phyloP scores from a whole-genome alignment of 2,329 filamentous ascomycete genomes.

The Lecanosticta acicola region DNA sequence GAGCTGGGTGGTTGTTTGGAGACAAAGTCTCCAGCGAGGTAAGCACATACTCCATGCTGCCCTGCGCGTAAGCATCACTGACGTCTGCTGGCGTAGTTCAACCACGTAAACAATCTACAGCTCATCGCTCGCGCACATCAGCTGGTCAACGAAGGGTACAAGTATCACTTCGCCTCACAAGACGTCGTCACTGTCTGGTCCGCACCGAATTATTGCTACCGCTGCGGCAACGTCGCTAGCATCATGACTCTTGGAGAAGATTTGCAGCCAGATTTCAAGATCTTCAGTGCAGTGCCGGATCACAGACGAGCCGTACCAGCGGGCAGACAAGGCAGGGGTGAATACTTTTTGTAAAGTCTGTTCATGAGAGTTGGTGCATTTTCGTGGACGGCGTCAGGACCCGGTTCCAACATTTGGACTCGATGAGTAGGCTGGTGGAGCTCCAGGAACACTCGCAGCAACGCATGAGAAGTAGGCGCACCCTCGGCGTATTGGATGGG shows the following conservation, averaged over 20 bases:
- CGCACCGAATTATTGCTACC: slow-evolving; percentile 53
- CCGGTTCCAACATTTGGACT: too few species aligned
- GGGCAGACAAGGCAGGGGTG: slow-evolving; percentile 46
- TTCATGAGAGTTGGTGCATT: not conserved
- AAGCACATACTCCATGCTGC: slow-evolving; percentile 9
- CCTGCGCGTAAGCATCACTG: slow-evolving; percentile 5
- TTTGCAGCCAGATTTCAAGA: slow-evolving; percentile 84
- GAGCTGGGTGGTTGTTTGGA: slow-evolving; percentile 63
- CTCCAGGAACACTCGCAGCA: too few species aligned
- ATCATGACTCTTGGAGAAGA: slow-evolving; percentile 89
- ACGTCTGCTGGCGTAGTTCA: slow-evolving; percentile 47
- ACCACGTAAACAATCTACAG: slow-evolving; percentile 67
- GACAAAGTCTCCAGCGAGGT: slow-evolving; percentile 66
- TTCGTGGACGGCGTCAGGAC: not conserved
- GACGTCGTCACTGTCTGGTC: slow-evolving; percentile 80
- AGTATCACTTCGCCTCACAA: slow-evolving; percentile 92
- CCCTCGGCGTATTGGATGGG: too few species aligned
- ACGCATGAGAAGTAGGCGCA: too few species aligned
- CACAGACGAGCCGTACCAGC: slow-evolving; percentile 74
- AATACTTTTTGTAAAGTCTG: slow-evolving; percentile 46
- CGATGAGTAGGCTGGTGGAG: too few species aligned
- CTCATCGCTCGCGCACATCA: slow-evolving; percentile 70
- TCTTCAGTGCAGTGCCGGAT: slow-evolving; percentile 84
- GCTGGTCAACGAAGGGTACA: slow-evolving; percentile 71
- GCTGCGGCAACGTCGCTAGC: slow-evolving; percentile 79